Evolutionary conservation across 2,329 filamentous ascomycete species (phyloP).

Genomic region (Fusarium pseudonygamai): DNA sequence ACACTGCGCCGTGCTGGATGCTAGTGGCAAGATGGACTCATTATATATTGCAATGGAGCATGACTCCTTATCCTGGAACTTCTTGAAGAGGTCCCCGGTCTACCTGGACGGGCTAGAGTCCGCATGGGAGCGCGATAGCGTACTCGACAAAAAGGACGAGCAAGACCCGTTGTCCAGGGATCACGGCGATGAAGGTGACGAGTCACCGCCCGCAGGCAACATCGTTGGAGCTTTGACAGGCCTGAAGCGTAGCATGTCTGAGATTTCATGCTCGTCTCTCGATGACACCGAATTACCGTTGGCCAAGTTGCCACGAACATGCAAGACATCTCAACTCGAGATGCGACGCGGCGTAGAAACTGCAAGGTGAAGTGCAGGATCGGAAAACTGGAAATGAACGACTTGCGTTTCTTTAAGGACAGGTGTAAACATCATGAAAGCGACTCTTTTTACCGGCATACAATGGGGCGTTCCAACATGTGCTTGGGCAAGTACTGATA

Average conservation of each 20-base stretch:
- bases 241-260: conserved; percentile 62
- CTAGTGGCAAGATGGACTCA: conserved; percentile 65
- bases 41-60: conserved; percentile 67
- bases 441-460: conserved; percentile 23
- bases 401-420: not conserved
- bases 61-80: conserved; percentile 66
- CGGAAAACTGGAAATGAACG: not conserved
- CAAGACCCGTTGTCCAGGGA: conserved; percentile 47
- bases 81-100: conserved; percentile 57
- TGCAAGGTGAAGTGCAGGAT: conserved; percentile 23
- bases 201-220: conserved; percentile 34
- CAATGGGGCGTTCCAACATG: conserved; percentile 27
- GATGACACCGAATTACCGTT: conserved; percentile 47
- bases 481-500: conserved; percentile 26
- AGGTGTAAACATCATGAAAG: conserved; percentile 16
- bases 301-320: conserved; percentile 53
- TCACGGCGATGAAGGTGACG: conserved; percentile 27
- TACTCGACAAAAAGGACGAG: conserved; percentile 56
- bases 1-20: conserved; percentile 66
- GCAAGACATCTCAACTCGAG: conserved; percentile 52
- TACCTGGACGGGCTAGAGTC: conserved; percentile 63
- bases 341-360: conserved; percentile 45
- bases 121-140: conserved; percentile 62
- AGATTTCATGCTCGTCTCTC: conserved; percentile 58
- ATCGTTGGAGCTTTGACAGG: conserved; percentile 44